Evolutionary conservation across 2,329 filamentous ascomycete genomes (phyloP).

Genomic region (Xylariaceae sp.): DNA sequence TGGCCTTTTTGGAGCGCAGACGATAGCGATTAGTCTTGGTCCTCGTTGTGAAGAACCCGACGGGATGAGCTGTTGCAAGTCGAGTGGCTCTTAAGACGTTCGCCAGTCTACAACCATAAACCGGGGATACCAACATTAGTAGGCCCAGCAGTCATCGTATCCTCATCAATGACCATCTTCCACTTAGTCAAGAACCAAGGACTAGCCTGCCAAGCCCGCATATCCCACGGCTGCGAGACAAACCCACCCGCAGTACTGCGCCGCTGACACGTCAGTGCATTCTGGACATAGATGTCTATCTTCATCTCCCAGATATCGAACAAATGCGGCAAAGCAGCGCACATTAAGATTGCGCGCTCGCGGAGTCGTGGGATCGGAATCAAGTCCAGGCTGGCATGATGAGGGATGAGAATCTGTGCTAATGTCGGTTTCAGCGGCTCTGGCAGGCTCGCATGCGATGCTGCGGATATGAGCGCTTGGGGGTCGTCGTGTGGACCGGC

Average conservation of each 20-base stretch:
- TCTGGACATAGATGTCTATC: slow-evolving; percentile 31
- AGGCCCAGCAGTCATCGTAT: slow-evolving; percentile 5
- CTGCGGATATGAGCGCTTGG: slow-evolving; percentile 19
- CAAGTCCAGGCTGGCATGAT: slow-evolving; percentile 35
- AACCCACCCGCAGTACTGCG: slow-evolving; percentile 2
- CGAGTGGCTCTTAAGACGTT: no score
- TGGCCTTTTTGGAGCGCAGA: no score
- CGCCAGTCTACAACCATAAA: slow-evolving; percentile 15
- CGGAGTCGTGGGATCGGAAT: slow-evolving; percentile 33
- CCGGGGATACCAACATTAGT: slow-evolving; percentile 10
- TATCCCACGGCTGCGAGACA: slow-evolving; percentile 33
- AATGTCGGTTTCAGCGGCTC: slow-evolving; percentile 33
- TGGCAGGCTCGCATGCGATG: slow-evolving; percentile 21
- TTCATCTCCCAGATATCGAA: slow-evolving; percentile 35
- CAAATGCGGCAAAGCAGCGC: slow-evolving; percentile 26
- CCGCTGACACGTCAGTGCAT: slow-evolving; percentile 25
- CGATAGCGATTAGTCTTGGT: no score
- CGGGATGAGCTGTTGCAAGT: no score
- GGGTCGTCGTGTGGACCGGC: slow-evolving; percentile 14
- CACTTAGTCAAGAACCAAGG: slow-evolving; percentile 18
- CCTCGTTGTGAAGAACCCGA: no score
- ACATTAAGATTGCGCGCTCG: slow-evolving; percentile 30
- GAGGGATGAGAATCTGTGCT: slow-evolving; percentile 35
- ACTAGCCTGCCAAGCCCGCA: slow-evolving; percentile 19
- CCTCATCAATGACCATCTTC: slow-evolving; percentile 14